Evolutionary conservation across 2,329 filamentous ascomycete genomes (phyloP).

Genomic region (Calonectria pseudoturangicola): DNA sequence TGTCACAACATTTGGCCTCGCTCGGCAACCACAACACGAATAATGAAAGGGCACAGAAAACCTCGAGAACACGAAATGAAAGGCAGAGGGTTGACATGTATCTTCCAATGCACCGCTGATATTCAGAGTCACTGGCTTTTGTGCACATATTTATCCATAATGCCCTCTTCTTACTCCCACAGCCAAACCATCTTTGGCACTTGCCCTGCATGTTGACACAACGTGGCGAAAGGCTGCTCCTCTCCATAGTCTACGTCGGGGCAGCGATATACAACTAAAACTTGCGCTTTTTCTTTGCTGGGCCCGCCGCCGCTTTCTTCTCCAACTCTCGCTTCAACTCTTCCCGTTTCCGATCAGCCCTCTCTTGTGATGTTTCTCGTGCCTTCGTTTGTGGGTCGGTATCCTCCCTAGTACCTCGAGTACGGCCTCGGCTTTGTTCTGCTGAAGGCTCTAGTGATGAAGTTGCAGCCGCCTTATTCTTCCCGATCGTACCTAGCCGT

Average conservation of each 20-base stretch:
- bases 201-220: neutral
- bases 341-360: conserved; percentile 70
- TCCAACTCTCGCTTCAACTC: conserved; percentile 71
- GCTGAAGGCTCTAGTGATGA: conserved; percentile 19
- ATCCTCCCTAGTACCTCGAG: conserved; percentile 43
- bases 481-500: conserved; percentile 62
- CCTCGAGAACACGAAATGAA: conserved; percentile 18
- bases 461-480: conserved; percentile 46
- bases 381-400: conserved; percentile 56
- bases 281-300: conserved; percentile 73
- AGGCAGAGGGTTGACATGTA: neutral
- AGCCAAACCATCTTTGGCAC: too few species aligned
- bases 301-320: conserved; percentile 68
- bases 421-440: conserved; percentile 50
- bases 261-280: conserved; percentile 61
- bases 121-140: neutral
- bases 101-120: conserved; percentile 3
- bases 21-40: conserved; percentile 45
- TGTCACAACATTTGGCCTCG: conserved; percentile 34
- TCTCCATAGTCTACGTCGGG: neutral
- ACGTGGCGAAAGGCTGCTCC: neutral
- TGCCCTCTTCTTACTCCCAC: neutral
- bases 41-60: conserved; percentile 27
- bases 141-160: neutral
- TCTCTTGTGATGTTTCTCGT: conserved; percentile 66